These are phyloP conservation scores for Boletus speciosus DNA, from an alignment of 768 basidiomycete genomes.

Conservation along the genomic window DNA sequence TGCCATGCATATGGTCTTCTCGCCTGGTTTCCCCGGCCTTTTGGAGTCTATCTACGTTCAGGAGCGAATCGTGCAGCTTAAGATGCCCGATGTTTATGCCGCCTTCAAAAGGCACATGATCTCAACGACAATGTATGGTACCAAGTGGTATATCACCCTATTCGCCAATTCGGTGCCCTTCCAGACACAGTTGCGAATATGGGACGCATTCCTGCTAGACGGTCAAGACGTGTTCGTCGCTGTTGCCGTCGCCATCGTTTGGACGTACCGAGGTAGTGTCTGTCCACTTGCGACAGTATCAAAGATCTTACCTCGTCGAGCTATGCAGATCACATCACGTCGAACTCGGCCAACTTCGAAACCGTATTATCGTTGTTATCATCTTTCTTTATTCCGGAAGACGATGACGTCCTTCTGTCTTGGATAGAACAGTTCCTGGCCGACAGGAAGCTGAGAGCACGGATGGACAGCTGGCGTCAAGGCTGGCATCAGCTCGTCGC, in stretches of 20 bases:
- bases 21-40: constrained; percentile 92
- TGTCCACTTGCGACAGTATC: not conserved
- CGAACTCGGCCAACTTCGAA: constrained; percentile 80
- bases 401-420: constrained; percentile 74
- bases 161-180: constrained; percentile 96
- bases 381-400: constrained; percentile 91
- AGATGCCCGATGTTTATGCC: constrained; percentile 87
- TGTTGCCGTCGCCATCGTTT: constrained; percentile 83
- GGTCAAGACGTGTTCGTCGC: constrained; percentile 87
- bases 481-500: constrained; percentile 77
- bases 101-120: constrained; percentile 88
- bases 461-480: constrained; percentile 71
- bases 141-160: constrained; percentile 99
- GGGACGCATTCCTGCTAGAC: constrained; percentile 92
- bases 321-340: constrained; percentile 73
- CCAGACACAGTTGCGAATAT: constrained; percentile 88
- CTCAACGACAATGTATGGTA: constrained; percentile 91
- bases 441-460: constrained; percentile 63
- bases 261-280: constrained; percentile 78
- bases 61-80: constrained; percentile 79
- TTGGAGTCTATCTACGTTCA: constrained; percentile 96
- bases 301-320: constrained; percentile 2
- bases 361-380: constrained; percentile 87
- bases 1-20: constrained; percentile 83
- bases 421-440: constrained; percentile 70